These are phyloP conservation scores for Colletotrichum endophyticum DNA, from an alignment of 2,329 filamentous ascomycete species.

Conservation along the genomic window DNA sequence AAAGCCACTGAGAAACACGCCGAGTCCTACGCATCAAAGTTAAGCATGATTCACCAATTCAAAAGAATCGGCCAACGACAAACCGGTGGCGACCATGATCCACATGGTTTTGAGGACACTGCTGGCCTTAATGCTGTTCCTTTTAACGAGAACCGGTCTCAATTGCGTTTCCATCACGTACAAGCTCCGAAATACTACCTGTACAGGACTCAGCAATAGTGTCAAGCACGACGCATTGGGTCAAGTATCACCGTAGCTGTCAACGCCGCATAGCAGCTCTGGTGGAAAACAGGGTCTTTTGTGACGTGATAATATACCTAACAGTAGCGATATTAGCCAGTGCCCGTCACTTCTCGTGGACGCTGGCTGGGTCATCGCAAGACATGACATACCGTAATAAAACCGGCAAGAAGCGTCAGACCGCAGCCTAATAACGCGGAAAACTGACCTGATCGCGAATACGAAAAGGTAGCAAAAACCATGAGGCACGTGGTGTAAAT, in stretches of 20 bases:
- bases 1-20: conserved; percentile 77
- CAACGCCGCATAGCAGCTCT: conserved; percentile 76
- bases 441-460: conserved; percentile 59
- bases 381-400: conserved; percentile 70
- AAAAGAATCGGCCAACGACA: conserved; percentile 14
- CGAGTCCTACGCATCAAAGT: conserved; percentile 55
- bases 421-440: conserved; percentile 60
- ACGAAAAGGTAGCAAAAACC: conserved; percentile 73
- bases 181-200: conserved; percentile 73
- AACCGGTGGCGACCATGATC: conserved; percentile 68
- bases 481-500: conserved; percentile 64
- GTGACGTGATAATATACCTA: conserved; percentile 73
- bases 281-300: conserved; percentile 83
- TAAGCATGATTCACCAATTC: neutral
- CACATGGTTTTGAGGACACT: conserved; percentile 69
- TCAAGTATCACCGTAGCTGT: conserved; percentile 56
- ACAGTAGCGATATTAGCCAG: neutral
- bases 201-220: neutral
- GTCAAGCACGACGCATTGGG: neutral
- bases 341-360: neutral
- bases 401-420: conserved; percentile 61
- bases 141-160: conserved; percentile 49
- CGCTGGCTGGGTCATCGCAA: neutral
- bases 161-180: conserved; percentile 69
- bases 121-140: conserved; percentile 54